Evolutionary conservation across 73 alveolate species (phyloP).

Genomic region (Paramecium biaurelia): DNA sequence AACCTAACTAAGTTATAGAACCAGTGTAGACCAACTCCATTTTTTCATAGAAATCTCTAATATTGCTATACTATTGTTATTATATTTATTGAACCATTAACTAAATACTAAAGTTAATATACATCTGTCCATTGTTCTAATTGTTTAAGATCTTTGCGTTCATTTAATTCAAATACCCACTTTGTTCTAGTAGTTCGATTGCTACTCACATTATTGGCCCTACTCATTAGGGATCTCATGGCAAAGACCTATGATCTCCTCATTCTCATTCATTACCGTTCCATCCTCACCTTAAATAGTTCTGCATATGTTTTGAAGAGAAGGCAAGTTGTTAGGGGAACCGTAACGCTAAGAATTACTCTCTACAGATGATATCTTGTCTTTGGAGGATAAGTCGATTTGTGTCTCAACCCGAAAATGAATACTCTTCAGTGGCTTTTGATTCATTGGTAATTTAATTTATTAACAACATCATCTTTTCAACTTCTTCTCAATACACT

Average conservation of each 20-base stretch:
- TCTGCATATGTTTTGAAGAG: background rate
- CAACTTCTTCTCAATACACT: background rate
- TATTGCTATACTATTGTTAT: background rate
- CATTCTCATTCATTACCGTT: conserved; percentile 12
- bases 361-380: background rate
- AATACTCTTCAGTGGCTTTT: background rate
- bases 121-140: conserved; percentile 49
- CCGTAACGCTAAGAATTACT: background rate
- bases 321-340: conserved; percentile 5
- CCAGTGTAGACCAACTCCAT: conserved; percentile 48
- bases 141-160: conserved; percentile 21
- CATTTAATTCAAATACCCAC: background rate
- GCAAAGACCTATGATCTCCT: background rate
- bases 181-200: background rate
- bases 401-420: conserved; percentile 4
- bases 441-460: background rate
- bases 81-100: background rate
- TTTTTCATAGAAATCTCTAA: conserved; percentile 23
- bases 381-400: background rate
- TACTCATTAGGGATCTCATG: background rate
- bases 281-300: conserved; percentile 52
- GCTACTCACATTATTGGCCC: background rate
- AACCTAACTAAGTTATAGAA: background rate
- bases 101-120: background rate
- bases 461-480: conserved; percentile 17